Conservation (phyloP, 768 basidiomycete species). For the Hypholoma sublateritium region DNA sequence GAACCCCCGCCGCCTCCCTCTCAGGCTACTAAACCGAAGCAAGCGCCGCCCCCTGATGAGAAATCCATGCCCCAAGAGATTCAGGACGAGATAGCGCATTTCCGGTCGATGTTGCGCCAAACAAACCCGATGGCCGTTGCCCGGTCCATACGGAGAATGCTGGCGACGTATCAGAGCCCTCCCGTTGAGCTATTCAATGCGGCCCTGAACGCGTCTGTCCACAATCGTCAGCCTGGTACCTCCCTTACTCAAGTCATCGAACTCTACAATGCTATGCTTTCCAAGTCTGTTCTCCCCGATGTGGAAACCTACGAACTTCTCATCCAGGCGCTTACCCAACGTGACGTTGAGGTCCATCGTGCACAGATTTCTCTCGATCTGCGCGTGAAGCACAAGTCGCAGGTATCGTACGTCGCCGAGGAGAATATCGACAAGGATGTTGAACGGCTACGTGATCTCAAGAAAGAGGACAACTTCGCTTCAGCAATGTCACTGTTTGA, state of each 20-base stretch:
- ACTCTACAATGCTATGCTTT: constrained; percentile 73
- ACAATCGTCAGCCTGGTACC: constrained; percentile 46
- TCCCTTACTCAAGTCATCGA: constrained; percentile 58
- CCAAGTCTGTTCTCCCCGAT: constrained; percentile 61
- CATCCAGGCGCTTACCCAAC: constrained; percentile 59
- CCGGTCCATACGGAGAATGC: constrained; percentile 37
- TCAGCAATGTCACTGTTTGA: constrained; percentile 76
- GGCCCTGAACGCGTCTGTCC: constrained; percentile 53
- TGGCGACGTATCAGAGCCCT: constrained; percentile 28
- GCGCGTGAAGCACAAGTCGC: constrained; percentile 28
- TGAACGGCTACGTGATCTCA: constrained; percentile 42
- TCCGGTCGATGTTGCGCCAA: constrained; percentile 5
- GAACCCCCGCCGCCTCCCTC: constrained; percentile 11
- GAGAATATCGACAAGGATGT: constrained; percentile 27
- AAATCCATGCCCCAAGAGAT: neutral
- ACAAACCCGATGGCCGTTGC: constrained; percentile 22
- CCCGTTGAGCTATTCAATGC: constrained; percentile 59
- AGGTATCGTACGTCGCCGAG: neutral
- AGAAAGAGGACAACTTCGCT: constrained; percentile 66
- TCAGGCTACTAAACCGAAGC: neutral
- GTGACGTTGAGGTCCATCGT: constrained; percentile 64
- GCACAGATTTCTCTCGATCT: constrained; percentile 42
- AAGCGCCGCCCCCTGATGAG: neutral
- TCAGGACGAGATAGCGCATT: neutral
- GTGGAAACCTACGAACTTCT: constrained; percentile 58